Conservation (phyloP, 2,329 filamentous ascomycete genomes). For the Phaeosphaeria sp. region DNA sequence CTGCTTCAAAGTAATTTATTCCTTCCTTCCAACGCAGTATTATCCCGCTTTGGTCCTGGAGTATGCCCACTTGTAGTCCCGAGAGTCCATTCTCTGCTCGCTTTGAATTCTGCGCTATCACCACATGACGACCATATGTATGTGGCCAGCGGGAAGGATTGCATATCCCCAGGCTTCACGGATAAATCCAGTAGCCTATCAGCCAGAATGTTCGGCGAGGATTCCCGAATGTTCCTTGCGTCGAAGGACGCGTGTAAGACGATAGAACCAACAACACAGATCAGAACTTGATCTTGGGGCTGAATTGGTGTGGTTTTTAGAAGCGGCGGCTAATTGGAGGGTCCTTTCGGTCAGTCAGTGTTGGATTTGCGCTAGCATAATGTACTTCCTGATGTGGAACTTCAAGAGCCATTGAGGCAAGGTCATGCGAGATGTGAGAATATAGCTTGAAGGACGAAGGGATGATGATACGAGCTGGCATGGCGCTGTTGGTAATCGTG, state of each 20-base stretch:
- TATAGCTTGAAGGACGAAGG: not conserved
- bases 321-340: not conserved
- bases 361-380: not conserved
- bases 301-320: not conserved
- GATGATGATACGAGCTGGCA: not conserved
- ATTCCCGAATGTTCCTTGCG: not conserved
- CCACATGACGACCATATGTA: not conserved
- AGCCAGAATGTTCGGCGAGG: not conserved
- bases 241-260: not conserved
- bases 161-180: not conserved
- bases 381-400: not conserved
- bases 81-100: not conserved
- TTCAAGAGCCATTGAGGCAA: not conserved
- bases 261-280: not conserved
- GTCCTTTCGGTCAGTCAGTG: not conserved
- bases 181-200: not conserved
- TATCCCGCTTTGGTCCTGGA: not conserved
- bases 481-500: not conserved
- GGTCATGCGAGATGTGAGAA: not conserved
- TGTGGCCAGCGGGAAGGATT: constrained; percentile 1
- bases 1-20: not conserved
- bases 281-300: not conserved
- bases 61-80: not conserved
- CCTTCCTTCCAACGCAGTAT: not conserved
- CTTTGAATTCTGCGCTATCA: not conserved